Base-by-base conservation (phyloP, 345 rosid genomes). In the Eucalyptus decipiens region DNA sequence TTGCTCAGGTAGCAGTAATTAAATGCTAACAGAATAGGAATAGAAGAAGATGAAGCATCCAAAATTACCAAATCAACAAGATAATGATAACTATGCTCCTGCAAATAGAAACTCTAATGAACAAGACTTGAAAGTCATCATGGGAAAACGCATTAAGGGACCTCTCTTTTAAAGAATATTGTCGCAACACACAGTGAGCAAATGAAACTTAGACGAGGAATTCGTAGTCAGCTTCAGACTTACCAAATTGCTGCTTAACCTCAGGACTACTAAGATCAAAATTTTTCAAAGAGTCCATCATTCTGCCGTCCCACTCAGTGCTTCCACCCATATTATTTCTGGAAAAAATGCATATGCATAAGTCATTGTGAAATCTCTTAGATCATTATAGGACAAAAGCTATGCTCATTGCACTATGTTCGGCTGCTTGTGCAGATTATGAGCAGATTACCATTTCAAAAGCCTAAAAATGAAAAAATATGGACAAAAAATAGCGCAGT, bases 161-260 rank as follows among this genome's bases (percentile, higher is more conserved):
- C 47, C 13, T 40, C 47, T 37, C 15, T 76, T 11, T 40, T 40
- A 76, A 76, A 37, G 47, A 76, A 76, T 76, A 40, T 6, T 40
- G 45, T 40, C 15, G 17, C 83, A 76, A 76, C 83, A 37, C 45
- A 11, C 13, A 37, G 12, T 76, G 47, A 21, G 83, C 30, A 40
- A 76, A 76, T 76, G 83, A 76, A 65, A 76, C 47, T 76, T 76
- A 21, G 83, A 40, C 1, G 7, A 76, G 47, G 28, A 76, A 76
- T 40, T 37, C 2, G 2, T 37, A 21, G 47, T 76, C 47, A 28
- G 37, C 23, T 80, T 60, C 56, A 81, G 48, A 93, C 96, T 95
- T 92, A 98, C 99, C 97, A 90, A 98, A 98, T 88, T 98, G 98
- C 90, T 98, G 98, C 90, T 98, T 96, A 60, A 96, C 97, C 90